These are phyloP conservation scores for Penicillium taxi DNA, from an alignment of 495 filamentous ascomycete species.

Conservation along the genomic window DNA sequence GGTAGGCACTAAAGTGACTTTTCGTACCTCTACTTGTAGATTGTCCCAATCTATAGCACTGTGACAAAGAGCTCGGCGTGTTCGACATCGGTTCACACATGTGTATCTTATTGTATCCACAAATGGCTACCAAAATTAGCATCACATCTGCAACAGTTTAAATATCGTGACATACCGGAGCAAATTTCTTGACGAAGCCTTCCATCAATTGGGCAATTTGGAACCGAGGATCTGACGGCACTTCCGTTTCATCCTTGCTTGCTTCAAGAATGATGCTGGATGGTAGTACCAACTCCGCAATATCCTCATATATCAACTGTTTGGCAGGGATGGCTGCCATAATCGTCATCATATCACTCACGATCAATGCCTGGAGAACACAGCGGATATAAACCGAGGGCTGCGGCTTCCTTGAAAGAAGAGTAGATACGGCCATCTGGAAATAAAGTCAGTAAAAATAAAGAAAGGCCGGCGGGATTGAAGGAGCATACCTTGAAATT, in stretches of 20 bases:
- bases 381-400: slow-evolving; percentile 79
- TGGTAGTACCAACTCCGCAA: slow-evolving; percentile 68
- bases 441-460: slow-evolving; percentile 27
- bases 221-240: slow-evolving; percentile 67
- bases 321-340: slow-evolving; percentile 59
- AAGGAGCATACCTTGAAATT: slow-evolving; percentile 44
- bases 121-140: slow-evolving; percentile 50
- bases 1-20: not conserved
- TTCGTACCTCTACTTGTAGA: slow-evolving; percentile 63
- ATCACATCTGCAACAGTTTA: not conserved
- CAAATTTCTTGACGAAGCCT: slow-evolving; percentile 64
- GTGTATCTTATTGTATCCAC: slow-evolving; percentile 73
- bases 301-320: slow-evolving; percentile 69
- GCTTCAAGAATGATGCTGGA: slow-evolving; percentile 62
- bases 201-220: slow-evolving; percentile 73
- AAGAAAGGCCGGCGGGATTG: not conserved
- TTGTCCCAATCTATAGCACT: slow-evolving; percentile 75
- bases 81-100: slow-evolving; percentile 83
- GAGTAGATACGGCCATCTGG: slow-evolving; percentile 50
- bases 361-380: slow-evolving; percentile 68
- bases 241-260: slow-evolving; percentile 64
- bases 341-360: slow-evolving; percentile 59
- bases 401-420: slow-evolving; percentile 71
- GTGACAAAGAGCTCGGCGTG: slow-evolving; percentile 77
- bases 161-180: slow-evolving; percentile 37